phyloP scores from a whole-genome alignment of 2,329 filamentous ascomycete genomes.

The Arthrobotrys sinensis region DNA sequence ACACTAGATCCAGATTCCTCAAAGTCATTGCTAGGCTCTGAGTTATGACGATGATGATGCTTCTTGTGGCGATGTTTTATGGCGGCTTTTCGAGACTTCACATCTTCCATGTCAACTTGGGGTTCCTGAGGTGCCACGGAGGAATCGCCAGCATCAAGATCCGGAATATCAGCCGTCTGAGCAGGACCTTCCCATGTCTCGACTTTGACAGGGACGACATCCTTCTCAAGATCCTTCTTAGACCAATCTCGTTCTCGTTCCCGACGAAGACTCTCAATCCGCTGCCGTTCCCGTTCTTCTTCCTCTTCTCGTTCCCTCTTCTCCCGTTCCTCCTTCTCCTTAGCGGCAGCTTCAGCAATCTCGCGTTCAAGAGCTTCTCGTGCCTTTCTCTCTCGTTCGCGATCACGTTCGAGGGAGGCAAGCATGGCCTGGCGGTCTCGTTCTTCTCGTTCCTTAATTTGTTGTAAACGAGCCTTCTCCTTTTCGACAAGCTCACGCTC shows the following conservation, averaged over 20 bases:
- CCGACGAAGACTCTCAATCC: constrained; percentile 61
- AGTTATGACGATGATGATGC: constrained; percentile 60
- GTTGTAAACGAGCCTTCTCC: constrained; percentile 61
- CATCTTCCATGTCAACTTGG: constrained; percentile 62
- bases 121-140: constrained; percentile 61
- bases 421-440: constrained; percentile 59
- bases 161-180: constrained; percentile 58
- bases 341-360: constrained; percentile 63
- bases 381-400: constrained; percentile 63
- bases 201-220: constrained; percentile 65
- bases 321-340: constrained; percentile 66
- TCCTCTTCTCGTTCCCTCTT: constrained; percentile 69
- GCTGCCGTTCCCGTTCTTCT: constrained; percentile 65
- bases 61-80: constrained; percentile 66
- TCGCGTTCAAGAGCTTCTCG: constrained; percentile 62
- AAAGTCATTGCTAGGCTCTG: constrained; percentile 50
- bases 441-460: constrained; percentile 60
- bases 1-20: constrained; percentile 52
- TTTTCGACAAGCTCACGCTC: constrained; percentile 62
- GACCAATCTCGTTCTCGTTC: constrained; percentile 64
- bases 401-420: constrained; percentile 54
- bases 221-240: constrained; percentile 65
- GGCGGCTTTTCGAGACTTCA: constrained; percentile 53
- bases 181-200: constrained; percentile 61
- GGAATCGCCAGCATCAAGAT: constrained; percentile 68